Base-by-base conservation (phyloP, 106 monocot genomes). In the Apostasia shenzhenica region DNA sequence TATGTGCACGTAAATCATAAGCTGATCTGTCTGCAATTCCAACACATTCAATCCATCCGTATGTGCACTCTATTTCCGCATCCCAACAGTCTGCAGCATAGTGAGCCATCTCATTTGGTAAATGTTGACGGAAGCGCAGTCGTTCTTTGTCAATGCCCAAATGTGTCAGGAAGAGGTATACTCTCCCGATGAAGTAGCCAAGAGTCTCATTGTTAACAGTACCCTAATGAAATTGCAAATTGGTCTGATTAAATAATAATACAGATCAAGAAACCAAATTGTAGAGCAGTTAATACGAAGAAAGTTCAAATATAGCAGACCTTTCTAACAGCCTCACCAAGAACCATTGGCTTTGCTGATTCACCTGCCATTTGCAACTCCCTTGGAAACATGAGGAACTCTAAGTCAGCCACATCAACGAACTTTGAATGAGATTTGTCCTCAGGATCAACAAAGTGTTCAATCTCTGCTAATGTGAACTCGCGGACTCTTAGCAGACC, bases 1-100 rank as follows among this genome's bases (percentile, higher is more conserved):
- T 77, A 76, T 97, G 95, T 50, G 95, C 89, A 47, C 58, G 73
- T 68, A 97, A 75, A 69, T 97, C 95, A 81, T 89, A 97, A 14
- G 92, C 92, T 77, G 95, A 97, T 49, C 95, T 86, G 77, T 97
- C 95, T 66, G 95, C 95, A 68, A 97, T 97, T 40, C 95, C 95
- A 70, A 97, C 95, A 81, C 95, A 97, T 71, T 92, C 92, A 67
- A 97, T 97, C 95, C 95, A 97, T 37, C 95, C 95, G 79, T 85
- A 92, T 26, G 26, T 26, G 26, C 26, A 26, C 26, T 26, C 26
- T 26, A 26, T 26, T 73, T 97, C 95, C 2, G 92, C 95, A 89
- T 92, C 95, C 92, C 95, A 97, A 61, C 95, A 97, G 68, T 97
- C 95, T 13, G 91, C 89, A 72, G 95, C 95, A 81, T 97, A 97